Evolutionary conservation across 148 eudicot species (phyloP), one percentile per base, ranked within the genome.

Genomic region (Nyssa sinensis): DNA sequence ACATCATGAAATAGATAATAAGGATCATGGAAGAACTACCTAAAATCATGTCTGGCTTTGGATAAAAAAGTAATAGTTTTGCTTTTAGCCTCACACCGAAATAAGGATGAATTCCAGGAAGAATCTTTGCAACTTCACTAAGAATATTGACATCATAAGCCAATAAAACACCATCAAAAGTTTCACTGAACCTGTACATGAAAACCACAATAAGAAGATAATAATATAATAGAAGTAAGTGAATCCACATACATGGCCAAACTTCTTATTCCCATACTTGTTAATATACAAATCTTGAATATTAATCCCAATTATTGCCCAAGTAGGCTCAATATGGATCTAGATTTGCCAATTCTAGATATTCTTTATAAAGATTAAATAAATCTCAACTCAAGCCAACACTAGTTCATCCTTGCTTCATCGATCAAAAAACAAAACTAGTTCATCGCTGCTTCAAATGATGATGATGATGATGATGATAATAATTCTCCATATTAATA

Each of bases 161-260:
- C 82, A 95, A 84, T 67, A 93, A 79, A 32, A 92, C 94, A 70
- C 97, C 97, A 31, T 81, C 96, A 76, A 89, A 93, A 39, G 78
- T 85, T 69, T 95, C 99, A 78, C 63, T 88, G 64, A 75, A 92
- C 89, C 97, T 92, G 85, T 37, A 67, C n/a, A 72, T 51, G 63
- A 33, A 44, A 78, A 41, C 37, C 28, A 44, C 21, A 34, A 17
- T 21, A 35, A 64, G 27, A 53, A 33, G 25, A 55, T 30, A 6
- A 34, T 2, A 44, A 55, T 55, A 55, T 17, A 19, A 19, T 55
- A 55, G 59, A 55, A 13, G 1, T 1, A 17, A 49, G 4, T 17
- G 44, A 49, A 14, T 37, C 44, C 12, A 49, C 16, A 49, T 7
- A 49, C 21, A 39, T 55, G 59, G 24, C 25, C 59, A 55, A 21